Evolutionary conservation across 352 stramenopile species (phyloP).

Genomic region (Nothophytophthora sp.): DNA sequence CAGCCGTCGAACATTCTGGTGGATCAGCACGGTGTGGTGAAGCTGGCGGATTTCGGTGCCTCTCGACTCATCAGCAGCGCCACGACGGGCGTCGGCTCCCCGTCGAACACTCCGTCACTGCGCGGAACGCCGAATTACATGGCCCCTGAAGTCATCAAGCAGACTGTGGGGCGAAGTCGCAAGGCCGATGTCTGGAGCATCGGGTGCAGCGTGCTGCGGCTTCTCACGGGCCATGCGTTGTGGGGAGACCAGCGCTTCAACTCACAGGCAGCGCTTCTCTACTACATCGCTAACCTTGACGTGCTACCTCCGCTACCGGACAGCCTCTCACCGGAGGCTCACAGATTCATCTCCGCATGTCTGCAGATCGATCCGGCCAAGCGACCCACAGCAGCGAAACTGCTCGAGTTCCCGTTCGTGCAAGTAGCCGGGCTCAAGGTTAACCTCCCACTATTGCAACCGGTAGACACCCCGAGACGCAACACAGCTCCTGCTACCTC

Average conservation of each 20-base stretch:
- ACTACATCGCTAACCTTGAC: constrained; percentile 60
- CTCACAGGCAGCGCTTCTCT: constrained; percentile 66
- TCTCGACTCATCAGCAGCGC: constrained; percentile 71
- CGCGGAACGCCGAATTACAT: constrained; percentile 88
- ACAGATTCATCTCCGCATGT: constrained; percentile 51
- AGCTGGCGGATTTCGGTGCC: constrained; percentile 94
- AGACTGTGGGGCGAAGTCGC: constrained; percentile 59
- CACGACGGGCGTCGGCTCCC: constrained; percentile 44
- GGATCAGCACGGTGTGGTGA: constrained; percentile 93
- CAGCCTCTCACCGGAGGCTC: constrained; percentile 37
- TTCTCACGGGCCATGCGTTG: constrained; percentile 61
- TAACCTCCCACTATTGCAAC: constrained; percentile 4
- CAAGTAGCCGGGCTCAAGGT: constrained; percentile 12
- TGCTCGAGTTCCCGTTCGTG: constrained; percentile 93
- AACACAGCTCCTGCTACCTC: constrained; percentile 23
- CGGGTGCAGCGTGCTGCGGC: constrained; percentile 77
- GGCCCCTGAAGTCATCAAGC: constrained; percentile 89
- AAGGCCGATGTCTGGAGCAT: constrained; percentile 88
- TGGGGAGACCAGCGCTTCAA: constrained; percentile 86
- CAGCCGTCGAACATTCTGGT: constrained; percentile 94
- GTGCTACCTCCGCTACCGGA: constrained; percentile 40
- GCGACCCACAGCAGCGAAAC: constrained; percentile 83
- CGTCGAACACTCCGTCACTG: constrained; percentile 36
- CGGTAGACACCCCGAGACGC: neutral
- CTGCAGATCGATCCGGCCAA: constrained; percentile 49